Base-by-base conservation (phyloP, 805 yeast species). In the Yarrowia porcina region DNA sequence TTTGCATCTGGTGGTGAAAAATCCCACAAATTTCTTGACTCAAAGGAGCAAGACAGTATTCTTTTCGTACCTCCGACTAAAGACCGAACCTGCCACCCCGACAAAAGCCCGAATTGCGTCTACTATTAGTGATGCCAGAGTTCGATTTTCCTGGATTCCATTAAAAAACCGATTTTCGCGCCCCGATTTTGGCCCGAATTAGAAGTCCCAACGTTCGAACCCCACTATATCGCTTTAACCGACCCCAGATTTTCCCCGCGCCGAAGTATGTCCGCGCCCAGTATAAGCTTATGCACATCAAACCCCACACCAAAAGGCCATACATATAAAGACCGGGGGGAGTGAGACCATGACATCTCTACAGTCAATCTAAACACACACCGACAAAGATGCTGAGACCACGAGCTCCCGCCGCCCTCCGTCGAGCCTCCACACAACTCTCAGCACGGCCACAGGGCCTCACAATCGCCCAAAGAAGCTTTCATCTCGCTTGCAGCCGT, bases 261-360 rank as follows among this genome's bases (percentile, higher is more conserved):
- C 59, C 59, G 59, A 52, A 52, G 59, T 52, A 25, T 52, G 59
- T 36, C 59, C 59, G 59, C 44, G 17, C 25, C 17, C 44, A 36
- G 18, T 17, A 35, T 35, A 33, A 52, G 59, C 44, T 52, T 52
- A 52, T 52, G 59, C 59, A 36, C 44, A 7, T 33, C 44, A 36
- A 25, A 52, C 59, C 59, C 59, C 59, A 52, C 59, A 52, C 59
- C 39, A 52, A 28, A 20, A 4, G 38, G n/a, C 18, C 38, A 35
- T 36, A 52, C 44, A 52, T 52, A 52, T 52, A 52, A 52, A 49
- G 56, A 30, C 38, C 38, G 4, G 36, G 54, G 38, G 54, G n/a
- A 47, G 38, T 30, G 57, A 50, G 42, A 33, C 41, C 41, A 33
- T 23, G 42, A 12, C 35, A 23, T n/a, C 6, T 50, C 32, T 2